A percentile compares a stretch with the other conserved stretches of the same genome.
These are phyloP conservation scores for Durusdinium trenchii DNA, from an alignment of 73 alveolate species.

Conservation along the genomic window DNA sequence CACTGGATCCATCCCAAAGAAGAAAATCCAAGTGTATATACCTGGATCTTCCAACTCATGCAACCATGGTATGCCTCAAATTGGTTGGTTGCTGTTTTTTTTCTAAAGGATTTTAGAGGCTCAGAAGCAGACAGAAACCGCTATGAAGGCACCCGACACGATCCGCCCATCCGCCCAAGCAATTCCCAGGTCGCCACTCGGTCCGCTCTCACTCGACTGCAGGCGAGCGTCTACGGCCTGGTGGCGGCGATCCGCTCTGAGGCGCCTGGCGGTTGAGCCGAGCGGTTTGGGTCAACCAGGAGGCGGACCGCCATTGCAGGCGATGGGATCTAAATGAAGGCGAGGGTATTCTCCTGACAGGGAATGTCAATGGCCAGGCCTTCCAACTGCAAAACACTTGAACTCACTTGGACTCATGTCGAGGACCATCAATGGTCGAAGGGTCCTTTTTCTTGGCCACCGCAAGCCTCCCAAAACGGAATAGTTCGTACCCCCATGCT, in stretches of 20 bases:
- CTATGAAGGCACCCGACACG: neutral
- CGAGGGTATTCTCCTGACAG: neutral
- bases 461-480: no score
- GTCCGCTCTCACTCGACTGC: neutral
- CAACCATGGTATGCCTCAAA: no score
- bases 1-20: no score
- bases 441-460: no score
- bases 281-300: neutral
- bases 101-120: neutral
- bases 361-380: no score
- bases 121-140: neutral
- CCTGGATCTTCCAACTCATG: no score
- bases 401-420: no score
- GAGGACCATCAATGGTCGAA: no score
- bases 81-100: neutral
- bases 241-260: conserved; percentile 82
- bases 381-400: no score
- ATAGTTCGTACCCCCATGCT: no score
- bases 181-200: neutral
- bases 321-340: neutral
- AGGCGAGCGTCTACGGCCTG: conserved; percentile 69
- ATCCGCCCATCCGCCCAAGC: no score
- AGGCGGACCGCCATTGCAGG: neutral
- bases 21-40: no score
- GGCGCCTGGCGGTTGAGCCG: neutral